Conservation (phyloP, 2,329 filamentous ascomycete genomes). For the Ceratocystis diversiconidia region DNA sequence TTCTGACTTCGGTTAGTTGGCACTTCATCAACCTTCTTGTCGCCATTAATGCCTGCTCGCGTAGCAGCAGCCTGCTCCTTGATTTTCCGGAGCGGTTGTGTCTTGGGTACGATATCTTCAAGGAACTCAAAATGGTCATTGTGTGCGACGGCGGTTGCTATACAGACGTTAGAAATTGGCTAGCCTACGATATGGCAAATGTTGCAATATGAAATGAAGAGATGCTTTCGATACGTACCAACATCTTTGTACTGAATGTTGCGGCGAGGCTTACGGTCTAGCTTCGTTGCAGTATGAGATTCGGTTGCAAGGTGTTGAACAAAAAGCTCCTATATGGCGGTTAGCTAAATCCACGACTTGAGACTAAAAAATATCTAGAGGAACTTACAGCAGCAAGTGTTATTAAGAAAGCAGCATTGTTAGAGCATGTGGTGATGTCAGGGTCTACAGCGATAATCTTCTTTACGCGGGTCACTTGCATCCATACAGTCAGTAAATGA, state of each 20-base stretch:
- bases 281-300: constrained; percentile 73
- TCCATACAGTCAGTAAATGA: constrained; percentile 14
- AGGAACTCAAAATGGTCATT: constrained; percentile 94
- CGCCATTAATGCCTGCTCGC: constrained; percentile 35
- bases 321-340: constrained; percentile 64
- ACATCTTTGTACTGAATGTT: constrained; percentile 96
- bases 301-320: constrained; percentile 80
- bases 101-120: constrained; percentile 77
- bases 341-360: constrained; percentile 14
- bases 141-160: constrained; percentile 66
- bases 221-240: constrained; percentile 34
- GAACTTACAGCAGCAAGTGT: constrained; percentile 64
- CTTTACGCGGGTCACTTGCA: constrained; percentile 77
- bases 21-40: constrained; percentile 19
- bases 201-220: not conserved
- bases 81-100: constrained; percentile 63
- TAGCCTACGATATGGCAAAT: not conserved
- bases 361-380: constrained; percentile 7
- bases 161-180: not conserved
- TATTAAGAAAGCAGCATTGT: constrained; percentile 87
- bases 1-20: constrained; percentile 18
- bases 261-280: constrained; percentile 79
- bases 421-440: constrained; percentile 74
- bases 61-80: constrained; percentile 47
- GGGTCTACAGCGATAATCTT: constrained; percentile 85